phyloP scores from a whole-genome alignment of 768 basidiomycete species.

The Xanthoconium stramineum region DNA sequence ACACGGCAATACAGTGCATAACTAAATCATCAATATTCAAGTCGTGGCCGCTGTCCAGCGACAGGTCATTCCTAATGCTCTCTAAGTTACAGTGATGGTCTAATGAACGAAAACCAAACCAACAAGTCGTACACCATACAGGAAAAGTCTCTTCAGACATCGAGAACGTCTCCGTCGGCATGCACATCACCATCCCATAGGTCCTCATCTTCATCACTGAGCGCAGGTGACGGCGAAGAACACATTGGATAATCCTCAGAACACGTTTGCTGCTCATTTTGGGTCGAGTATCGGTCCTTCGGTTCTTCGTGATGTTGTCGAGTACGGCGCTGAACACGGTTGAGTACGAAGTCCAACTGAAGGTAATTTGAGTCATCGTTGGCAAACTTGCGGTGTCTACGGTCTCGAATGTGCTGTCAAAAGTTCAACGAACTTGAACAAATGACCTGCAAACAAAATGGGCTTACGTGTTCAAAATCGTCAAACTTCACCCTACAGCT shows the following conservation, averaged over 20 bases:
- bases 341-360: constrained; percentile 73
- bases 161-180: constrained; percentile 18
- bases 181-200: constrained; percentile 22
- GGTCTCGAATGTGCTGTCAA: constrained; percentile 65
- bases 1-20: too few species aligned
- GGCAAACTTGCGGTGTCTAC: constrained; percentile 83
- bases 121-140: constrained; percentile 19
- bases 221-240: constrained; percentile 15
- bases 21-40: too few species aligned
- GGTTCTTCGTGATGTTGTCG: constrained; percentile 28
- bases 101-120: constrained; percentile 18
- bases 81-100: constrained; percentile 23
- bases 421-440: constrained; percentile 1
- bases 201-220: constrained; percentile 16
- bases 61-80: neutral
- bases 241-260: constrained; percentile 25
- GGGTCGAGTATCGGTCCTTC: constrained; percentile 8
- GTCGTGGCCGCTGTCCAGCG: neutral
- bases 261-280: constrained; percentile 6
- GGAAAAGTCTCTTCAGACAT: constrained; percentile 15
- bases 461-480: constrained; percentile 72
- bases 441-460: neutral
- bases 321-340: constrained; percentile 52
- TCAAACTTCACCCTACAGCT: constrained; percentile 90
- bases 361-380: constrained; percentile 71